Base-by-base conservation (phyloP, 306 rosid species). In the Rosa persica region DNA sequence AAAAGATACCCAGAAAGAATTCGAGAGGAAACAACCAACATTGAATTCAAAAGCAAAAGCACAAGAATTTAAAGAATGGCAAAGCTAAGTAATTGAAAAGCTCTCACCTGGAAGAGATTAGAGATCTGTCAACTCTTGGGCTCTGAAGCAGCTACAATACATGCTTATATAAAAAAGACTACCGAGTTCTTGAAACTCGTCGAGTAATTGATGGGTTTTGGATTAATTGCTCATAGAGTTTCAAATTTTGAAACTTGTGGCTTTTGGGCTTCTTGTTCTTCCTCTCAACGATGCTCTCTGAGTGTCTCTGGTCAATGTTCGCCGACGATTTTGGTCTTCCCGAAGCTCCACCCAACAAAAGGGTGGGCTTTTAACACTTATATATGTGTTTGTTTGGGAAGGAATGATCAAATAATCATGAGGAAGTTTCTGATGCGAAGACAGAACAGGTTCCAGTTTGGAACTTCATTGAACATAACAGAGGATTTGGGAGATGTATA, bases 101-200 rank as follows among this genome's bases (percentile, higher is more conserved):
- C 90, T 9, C 67, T 27, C 76, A 87, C 89, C 86, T 77, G 84
- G 34, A 74, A 81, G 51, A 77, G 82, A 78, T 70, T 73, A 47
- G 34, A 73, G 93, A 89, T 88, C 86, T 86, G 76, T 70, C 51
- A 79, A 79, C 83, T 80, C 22, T 15, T 25, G 68, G 76, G 67
- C 62, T 22, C 60, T 51, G 80, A 71, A 79, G 83, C 64, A 69
- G 22, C 65, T 64, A 44, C 79, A 51, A 60, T 70, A 69, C 57
- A 81, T 61, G 64, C 47, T 60, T 19, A 52, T 30, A 77, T n/a
- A 77, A 49, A 75, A 39, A 67, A 47, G 77, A 49, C 74, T 2
- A 19, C 3, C 3, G 13, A n/a, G 51, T 30, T 44, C 38, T 58
- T 19, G 61, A 72, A 79, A 19, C 67, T 38, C 25, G 66, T 8